These are phyloP conservation scores for Grammothele lineata DNA, from an alignment of 768 basidiomycete species.

Conservation along the genomic window DNA sequence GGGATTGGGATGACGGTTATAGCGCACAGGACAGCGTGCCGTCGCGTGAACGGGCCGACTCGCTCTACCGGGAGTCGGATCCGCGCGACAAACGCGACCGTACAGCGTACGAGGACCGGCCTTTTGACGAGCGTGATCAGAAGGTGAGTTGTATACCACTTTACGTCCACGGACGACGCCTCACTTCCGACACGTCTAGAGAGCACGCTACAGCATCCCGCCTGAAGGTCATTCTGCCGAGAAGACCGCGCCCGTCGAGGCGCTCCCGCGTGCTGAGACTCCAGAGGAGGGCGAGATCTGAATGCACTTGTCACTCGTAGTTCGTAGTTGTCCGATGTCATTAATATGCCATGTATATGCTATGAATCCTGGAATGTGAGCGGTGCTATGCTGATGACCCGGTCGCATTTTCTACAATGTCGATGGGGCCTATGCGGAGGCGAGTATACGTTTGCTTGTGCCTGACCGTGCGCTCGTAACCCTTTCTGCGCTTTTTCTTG, in stretches of 20 bases:
- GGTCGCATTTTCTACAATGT: conserved; percentile 32
- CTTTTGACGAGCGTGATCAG: conserved; percentile 55
- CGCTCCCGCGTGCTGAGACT: conserved; percentile 54
- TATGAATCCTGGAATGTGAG: not conserved
- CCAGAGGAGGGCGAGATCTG: conserved; percentile 89
- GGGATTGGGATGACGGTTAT: conserved; percentile 47
- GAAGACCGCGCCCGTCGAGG: conserved; percentile 23
- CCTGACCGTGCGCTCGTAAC: conserved; percentile 90
- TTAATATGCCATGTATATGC: too few species aligned
- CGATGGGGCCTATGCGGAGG: conserved; percentile 83
- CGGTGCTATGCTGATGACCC: conserved; percentile 17
- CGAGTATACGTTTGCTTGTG: conserved; percentile 97
- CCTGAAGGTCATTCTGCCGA: conserved; percentile 44
- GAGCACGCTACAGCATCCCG: conserved; percentile 23
- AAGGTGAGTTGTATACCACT: conserved; percentile 43
- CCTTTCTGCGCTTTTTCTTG: conserved; percentile 98
- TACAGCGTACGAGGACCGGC: conserved; percentile 39
- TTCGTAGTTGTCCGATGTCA: too few species aligned
- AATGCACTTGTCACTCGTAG: too few species aligned
- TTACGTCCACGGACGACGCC: not conserved
- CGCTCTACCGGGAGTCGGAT: conserved; percentile 29
- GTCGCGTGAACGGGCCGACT: conserved; percentile 47
- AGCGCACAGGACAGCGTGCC: conserved; percentile 35
- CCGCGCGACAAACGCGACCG: conserved; percentile 30
- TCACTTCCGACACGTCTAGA: conserved; percentile 10